phyloP scores from a whole-genome alignment of 352 stramenopile species.

The Globisporangium abappressorium region DNA sequence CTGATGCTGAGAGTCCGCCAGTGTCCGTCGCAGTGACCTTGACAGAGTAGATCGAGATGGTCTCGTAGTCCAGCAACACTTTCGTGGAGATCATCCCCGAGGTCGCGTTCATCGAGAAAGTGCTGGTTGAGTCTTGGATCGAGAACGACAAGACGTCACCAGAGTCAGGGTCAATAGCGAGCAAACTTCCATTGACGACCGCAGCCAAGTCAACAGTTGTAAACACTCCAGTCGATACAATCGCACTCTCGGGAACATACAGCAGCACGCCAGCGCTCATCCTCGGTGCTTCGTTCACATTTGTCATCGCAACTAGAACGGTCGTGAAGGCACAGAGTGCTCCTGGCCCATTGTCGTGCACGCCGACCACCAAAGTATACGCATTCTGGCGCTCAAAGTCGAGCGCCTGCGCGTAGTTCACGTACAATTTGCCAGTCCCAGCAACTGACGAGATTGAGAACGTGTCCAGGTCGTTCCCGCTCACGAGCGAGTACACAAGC shows the following conservation, averaged over 20 bases:
- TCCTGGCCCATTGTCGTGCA: constrained; percentile 26
- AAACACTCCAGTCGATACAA: not conserved
- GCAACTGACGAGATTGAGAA: constrained; percentile 39
- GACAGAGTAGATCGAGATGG: not conserved
- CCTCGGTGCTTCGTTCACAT: constrained; percentile 30
- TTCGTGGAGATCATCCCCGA: constrained; percentile 5
- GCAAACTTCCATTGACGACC: not conserved
- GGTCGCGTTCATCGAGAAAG: not conserved
- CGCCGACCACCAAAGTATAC: constrained; percentile 24
- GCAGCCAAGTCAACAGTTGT: not conserved
- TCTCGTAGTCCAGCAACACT: constrained; percentile 7
- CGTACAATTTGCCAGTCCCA: constrained; percentile 32
- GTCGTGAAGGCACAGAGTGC: constrained; percentile 21
- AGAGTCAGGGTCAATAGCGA: constrained; percentile 1
- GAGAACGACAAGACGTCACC: constrained; percentile 1
- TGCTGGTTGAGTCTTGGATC: not conserved
- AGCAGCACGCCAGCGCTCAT: constrained; percentile 12
- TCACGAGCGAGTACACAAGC: constrained; percentile 40
- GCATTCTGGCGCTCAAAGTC: constrained; percentile 39
- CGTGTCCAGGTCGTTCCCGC: constrained; percentile 34
- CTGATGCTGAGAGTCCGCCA: not conserved
- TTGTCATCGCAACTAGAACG: constrained; percentile 19
- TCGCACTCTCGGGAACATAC: constrained; percentile 28
- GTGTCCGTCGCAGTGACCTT: not conserved
- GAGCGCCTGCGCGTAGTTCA: constrained; percentile 28